Evolutionary conservation across 192 early-diverging fungal genomes (phyloP), one percentile per base, ranked within the genome.

Genomic region (Tieghemiomyces parasiticus): DNA sequence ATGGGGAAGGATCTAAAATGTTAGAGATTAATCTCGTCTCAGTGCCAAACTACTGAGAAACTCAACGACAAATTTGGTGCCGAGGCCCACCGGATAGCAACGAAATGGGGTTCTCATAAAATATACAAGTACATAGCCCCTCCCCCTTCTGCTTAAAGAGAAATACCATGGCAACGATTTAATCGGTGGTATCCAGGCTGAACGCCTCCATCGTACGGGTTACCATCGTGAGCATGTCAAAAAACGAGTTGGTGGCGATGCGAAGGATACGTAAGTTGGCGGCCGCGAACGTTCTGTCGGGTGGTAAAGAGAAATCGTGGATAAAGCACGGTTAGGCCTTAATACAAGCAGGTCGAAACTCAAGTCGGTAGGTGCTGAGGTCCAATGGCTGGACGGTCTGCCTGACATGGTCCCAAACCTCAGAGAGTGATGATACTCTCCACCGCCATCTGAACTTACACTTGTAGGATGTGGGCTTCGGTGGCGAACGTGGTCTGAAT

Each of bases 171-270:
- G n/a, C n/a, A n/a, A n/a, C n/a, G n/a, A n/a, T n/a, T n/a, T n/a
- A n/a, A n/a, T n/a, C n/a, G n/a, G n/a, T n/a, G n/a, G n/a, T n/a
- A n/a, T n/a, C n/a, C n/a, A n/a, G n/a, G n/a, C 29, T 29, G 19
- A 74, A 78, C 22, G 55, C 51, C 22, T 70, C 71, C 66, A 78
- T 71, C 2, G 76, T 78, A 35, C 60, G 52, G 20, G 65, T 67
- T 4, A 75, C 71, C 74, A 75, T 78, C 2, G 59, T 63, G 28
- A 78, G 24, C 63, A 74, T 69, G 28, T 78, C 76, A 35, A 78
- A 65, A 42, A 78, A 74, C 2, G 74, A 68, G n/a, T 73, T 76
- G 13, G 69, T 66, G 16, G 76, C 66, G 16, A 76, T 72, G 34
- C 76, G 66, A 24, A 78, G 60, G 64, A 73, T 71, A 28, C 67